Conservation (phyloP, 2,329 filamentous ascomycete genomes). For the Hymenoscyphus occultus region DNA sequence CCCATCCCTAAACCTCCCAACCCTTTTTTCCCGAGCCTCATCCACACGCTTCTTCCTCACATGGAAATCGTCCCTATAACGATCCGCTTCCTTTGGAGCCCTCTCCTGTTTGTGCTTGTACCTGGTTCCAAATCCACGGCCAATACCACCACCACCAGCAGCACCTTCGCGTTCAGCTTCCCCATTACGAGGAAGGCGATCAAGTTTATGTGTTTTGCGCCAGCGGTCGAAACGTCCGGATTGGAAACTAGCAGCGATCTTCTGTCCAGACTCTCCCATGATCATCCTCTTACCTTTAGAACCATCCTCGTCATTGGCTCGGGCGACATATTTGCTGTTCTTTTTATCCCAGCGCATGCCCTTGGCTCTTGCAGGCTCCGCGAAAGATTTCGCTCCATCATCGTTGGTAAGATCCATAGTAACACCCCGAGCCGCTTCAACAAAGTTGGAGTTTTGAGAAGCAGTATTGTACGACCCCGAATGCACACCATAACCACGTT, state of each 20-base stretch:
- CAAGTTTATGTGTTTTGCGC: conserved; percentile 81
- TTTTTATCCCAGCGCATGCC: conserved; percentile 96
- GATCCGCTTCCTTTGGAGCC: conserved; percentile 92
- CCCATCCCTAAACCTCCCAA: conserved; percentile 71
- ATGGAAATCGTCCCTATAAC: conserved; percentile 85
- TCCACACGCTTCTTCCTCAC: conserved; percentile 85
- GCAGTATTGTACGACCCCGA: conserved; percentile 60
- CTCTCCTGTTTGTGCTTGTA: conserved; percentile 85
- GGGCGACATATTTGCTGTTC: conserved; percentile 87
- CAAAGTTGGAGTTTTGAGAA: conserved; percentile 65
- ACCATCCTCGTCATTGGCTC: conserved; percentile 92
- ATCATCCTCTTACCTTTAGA: conserved; percentile 72
- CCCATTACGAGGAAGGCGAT: conserved; percentile 75
- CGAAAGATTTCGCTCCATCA: conserved; percentile 77
- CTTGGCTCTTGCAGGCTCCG: conserved; percentile 66
- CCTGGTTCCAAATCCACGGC: conserved; percentile 47
- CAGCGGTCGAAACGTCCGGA: conserved; percentile 91
- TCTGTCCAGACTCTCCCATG: conserved; percentile 86
- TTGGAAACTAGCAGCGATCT: conserved; percentile 91
- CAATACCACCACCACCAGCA: conserved; percentile 35
- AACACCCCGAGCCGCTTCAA: conserved; percentile 79
- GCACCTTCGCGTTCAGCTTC: conserved; percentile 62
- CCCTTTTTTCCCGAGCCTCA: conserved; percentile 80
- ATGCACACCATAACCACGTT: conserved; percentile 90
- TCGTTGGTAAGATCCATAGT: conserved; percentile 94